phyloP scores from a whole-genome alignment of 2,329 filamentous ascomycete genomes.

The Pseudogymnoascus sp. region DNA sequence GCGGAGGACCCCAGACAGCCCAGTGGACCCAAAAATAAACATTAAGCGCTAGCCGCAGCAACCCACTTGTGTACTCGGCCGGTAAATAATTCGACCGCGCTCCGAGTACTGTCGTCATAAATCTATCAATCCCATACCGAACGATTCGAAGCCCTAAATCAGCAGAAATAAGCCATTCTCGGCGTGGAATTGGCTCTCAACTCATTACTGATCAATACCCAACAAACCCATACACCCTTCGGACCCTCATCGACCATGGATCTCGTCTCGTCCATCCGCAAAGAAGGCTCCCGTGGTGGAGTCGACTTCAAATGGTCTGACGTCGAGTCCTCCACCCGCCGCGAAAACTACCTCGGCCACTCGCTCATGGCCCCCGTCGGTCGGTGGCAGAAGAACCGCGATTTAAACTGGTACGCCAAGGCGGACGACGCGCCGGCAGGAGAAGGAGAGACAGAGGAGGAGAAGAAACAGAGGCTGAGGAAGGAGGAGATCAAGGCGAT shows the following conservation, averaged over 20 bases:
- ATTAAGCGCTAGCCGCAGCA: background rate
- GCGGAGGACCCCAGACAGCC: background rate
- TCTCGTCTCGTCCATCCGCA: constrained; percentile 84
- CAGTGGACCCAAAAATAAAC: background rate
- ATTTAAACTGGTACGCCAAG: constrained; percentile 58
- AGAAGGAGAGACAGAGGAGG: constrained; percentile 51
- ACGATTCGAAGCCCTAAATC: background rate
- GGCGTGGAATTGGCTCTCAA: background rate
- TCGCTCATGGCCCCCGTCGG: constrained; percentile 68
- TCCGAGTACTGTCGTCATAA: constrained; percentile 7
- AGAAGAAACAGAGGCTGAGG: constrained; percentile 52
- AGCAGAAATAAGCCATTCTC: background rate
- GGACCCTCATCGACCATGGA: constrained; percentile 56
- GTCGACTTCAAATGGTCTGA: constrained; percentile 97
- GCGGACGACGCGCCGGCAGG: constrained; percentile 41
- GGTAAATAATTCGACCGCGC: constrained; percentile 1
- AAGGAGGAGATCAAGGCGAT: constrained; percentile 72
- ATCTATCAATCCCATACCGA: background rate
- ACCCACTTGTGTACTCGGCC: background rate
- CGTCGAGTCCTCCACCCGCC: constrained; percentile 73
- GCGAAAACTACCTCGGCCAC: constrained; percentile 76
- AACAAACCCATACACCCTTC: background rate
- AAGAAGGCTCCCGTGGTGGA: constrained; percentile 83
- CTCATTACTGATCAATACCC: background rate
- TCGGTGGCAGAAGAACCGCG: constrained; percentile 60